Conservation (phyloP, 2,329 filamentous ascomycete genomes). For the Neurospora sp. region DNA sequence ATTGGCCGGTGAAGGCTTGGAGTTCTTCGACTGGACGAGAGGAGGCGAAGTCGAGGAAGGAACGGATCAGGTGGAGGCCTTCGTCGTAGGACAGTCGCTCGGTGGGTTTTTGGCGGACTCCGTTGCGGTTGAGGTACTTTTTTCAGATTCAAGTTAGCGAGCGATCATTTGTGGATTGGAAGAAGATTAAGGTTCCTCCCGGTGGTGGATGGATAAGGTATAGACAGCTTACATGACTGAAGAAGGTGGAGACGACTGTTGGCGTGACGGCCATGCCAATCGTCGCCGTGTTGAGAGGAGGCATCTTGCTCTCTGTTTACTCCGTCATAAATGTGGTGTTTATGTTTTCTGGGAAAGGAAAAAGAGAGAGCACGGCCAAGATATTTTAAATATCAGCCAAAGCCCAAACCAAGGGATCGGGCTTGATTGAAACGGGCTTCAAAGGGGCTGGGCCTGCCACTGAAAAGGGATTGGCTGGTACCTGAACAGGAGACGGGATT, state of each 20-base stretch:
- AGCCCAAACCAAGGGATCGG: not conserved
- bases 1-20: conserved; percentile 83
- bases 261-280: conserved; percentile 80
- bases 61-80: conserved; percentile 75
- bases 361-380: not conserved
- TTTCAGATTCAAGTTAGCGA: not conserved
- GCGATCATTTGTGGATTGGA: not conserved
- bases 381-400: not conserved
- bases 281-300: conserved; percentile 62
- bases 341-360: not conserved
- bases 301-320: not conserved
- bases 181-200: not conserved
- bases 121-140: conserved; percentile 74
- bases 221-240: conserved; percentile 62
- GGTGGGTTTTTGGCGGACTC: conserved; percentile 68
- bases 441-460: not conserved
- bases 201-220: not conserved
- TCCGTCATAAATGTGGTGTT: not conserved
- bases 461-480: not conserved
- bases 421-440: not conserved
- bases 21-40: conserved; percentile 88
- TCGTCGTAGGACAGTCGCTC: conserved; percentile 91
- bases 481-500: not conserved
- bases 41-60: conserved; percentile 76
- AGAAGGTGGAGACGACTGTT: conserved; percentile 74